Evolutionary conservation across 1,284 basidiomycete species (phyloP).

Genomic region (Irpex lacteus): DNA sequence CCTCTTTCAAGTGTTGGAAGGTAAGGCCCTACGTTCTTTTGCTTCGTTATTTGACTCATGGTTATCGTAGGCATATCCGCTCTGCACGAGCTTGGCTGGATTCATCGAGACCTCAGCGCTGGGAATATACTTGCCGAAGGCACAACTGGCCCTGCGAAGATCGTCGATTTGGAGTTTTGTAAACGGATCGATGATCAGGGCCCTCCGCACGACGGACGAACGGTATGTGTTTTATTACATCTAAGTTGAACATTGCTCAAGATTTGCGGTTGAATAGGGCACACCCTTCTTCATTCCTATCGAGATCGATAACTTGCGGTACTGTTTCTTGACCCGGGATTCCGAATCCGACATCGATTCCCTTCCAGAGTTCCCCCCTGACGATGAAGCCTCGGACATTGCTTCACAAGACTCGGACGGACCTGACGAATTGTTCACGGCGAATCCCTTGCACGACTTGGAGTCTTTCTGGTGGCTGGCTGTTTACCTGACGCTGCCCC

Average conservation of each 20-base stretch:
- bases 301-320: background rate
- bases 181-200: background rate
- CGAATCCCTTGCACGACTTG: background rate
- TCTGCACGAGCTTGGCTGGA: background rate
- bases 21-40: too few relatives aligned
- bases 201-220: background rate
- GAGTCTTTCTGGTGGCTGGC: background rate
- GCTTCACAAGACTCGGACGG: background rate
- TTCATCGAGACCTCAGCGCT: background rate
- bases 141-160: background rate
- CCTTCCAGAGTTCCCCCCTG: background rate
- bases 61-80: background rate
- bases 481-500: background rate
- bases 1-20: too few relatives aligned
- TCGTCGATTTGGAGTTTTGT: background rate
- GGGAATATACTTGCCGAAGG: background rate
- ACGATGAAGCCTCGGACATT: background rate
- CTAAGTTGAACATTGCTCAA: too few relatives aligned
- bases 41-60: too few relatives aligned
- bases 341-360: background rate
- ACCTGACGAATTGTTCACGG: too few relatives aligned
- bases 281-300: background rate
- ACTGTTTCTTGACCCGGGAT: background rate
- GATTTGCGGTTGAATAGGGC: too few relatives aligned
- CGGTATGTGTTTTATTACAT: background rate